phyloP scores from a whole-genome alignment of 176 grass and related monocot genomes.

The Avena insularis region DNA sequence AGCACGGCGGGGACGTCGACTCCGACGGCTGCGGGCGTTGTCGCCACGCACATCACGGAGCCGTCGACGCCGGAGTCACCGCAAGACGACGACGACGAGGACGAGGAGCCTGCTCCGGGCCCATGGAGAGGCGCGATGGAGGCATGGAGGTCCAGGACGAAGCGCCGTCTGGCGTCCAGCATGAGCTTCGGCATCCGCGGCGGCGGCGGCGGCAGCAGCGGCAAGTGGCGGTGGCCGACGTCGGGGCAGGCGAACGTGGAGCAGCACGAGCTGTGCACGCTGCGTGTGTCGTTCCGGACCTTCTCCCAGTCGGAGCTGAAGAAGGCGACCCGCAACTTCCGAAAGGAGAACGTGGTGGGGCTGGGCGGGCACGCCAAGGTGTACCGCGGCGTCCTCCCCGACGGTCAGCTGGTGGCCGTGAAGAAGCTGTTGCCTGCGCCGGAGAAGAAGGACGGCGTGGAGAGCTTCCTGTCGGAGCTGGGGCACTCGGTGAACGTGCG shows the following conservation, averaged over 20 bases:
- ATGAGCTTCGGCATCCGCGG: slow-evolving; percentile 41
- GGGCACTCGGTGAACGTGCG: slow-evolving; percentile 67
- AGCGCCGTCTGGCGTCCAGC: slow-evolving; percentile 39
- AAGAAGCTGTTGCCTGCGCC: slow-evolving; percentile 57
- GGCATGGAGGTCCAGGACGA: slow-evolving; percentile 43
- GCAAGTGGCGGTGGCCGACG: slow-evolving; percentile 21
- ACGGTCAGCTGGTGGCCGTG: slow-evolving; percentile 69
- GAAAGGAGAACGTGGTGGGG: slow-evolving; percentile 66
- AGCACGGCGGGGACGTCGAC: neutral
- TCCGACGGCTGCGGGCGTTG: too few species aligned
- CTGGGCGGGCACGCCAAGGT: slow-evolving; percentile 75
- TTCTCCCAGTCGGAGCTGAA: slow-evolving; percentile 66
- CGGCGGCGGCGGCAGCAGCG: slow-evolving; percentile 10
- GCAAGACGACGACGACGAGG: neutral
- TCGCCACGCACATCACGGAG: neutral
- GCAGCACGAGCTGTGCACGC: slow-evolving; percentile 29
- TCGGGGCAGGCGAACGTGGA: neutral
- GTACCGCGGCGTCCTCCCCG: slow-evolving; percentile 61
- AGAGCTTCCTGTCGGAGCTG: slow-evolving; percentile 81
- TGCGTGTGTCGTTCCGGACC: slow-evolving; percentile 43
- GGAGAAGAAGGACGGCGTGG: slow-evolving; percentile 30
- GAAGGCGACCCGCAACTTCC: slow-evolving; percentile 68
- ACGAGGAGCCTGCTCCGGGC: neutral
- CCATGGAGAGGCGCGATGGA: slow-evolving; percentile 54
- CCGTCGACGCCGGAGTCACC: neutral